Evolutionary conservation across 2,329 filamentous ascomycete species (phyloP), one percentile per base, ranked within the genome.

Genomic region (Aspergillus sp.): DNA sequence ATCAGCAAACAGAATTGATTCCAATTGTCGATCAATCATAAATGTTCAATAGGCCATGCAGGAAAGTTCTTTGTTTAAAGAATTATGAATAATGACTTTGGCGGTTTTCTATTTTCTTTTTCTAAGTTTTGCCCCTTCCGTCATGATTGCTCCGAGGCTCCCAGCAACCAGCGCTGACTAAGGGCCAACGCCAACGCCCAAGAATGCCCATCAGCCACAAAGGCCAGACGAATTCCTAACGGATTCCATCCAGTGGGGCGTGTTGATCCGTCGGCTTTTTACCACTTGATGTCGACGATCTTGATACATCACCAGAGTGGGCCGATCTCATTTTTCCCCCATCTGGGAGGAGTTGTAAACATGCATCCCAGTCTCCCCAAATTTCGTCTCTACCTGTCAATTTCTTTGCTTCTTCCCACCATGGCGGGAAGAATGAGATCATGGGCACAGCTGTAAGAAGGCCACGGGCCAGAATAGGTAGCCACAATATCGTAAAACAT

Each of bases 281-380:
- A 30, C 26, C 26, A 50, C 35, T 52, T 52, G 52, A 50, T 54
- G 53, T 56, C 47, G 56, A 55, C 59, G 57, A 63, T 63, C 61
- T 62, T 62, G 60, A 63, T 62, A 60, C 59, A 60, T 61, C 59
- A 58, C 52, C 49, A 57, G 48, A 45, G 58, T 59, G 56, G 58
- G 53, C 50, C 56, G 56, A 58, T 59, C 58, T 51, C 52, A 30
- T 53, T 46, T 50, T 47, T 36, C 17, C 17, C 33, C 30, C 14
- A 10, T 51, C 26, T 30, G 26, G 26, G 26, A 30, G 9, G 10
- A 3, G 8, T 30, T 11, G 8, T 30, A 30, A 30, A 30, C 26
- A 30, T 30, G 26, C 26, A 8, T 30, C 8, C 26, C 26, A 30
- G 26, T 30, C 26, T 30, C 26, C 26, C 26, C 9, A 30, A 30